These are phyloP conservation scores for Turnera subulata DNA, from an alignment of 345 rosid genomes.

Conservation along the genomic window DNA sequence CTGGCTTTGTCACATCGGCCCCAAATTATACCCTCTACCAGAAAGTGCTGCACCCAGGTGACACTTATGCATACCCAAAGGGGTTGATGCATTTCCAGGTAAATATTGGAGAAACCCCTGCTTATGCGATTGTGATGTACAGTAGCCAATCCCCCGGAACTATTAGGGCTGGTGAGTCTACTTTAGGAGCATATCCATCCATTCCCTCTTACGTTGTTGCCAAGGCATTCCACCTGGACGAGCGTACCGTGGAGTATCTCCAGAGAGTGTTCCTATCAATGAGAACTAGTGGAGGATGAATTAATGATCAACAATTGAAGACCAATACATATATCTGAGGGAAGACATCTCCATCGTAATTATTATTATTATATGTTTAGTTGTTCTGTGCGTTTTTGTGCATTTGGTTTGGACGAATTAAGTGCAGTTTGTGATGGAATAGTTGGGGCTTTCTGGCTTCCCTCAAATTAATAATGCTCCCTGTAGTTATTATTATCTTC, in stretches of 20 bases:
- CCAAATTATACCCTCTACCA: slow-evolving; percentile 4
- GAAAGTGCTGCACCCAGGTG: slow-evolving; percentile 6
- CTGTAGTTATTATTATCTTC: too few relatives aligned
- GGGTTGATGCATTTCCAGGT: slow-evolving; percentile 7
- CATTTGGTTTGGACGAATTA: too few relatives aligned
- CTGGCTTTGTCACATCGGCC: slow-evolving; percentile 8
- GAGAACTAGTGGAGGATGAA: too few relatives aligned
- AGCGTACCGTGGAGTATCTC: neutral
- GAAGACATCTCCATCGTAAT: too few relatives aligned
- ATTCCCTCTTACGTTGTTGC: neutral
- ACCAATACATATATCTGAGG: too few relatives aligned
- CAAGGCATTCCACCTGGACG: slow-evolving; percentile 2
- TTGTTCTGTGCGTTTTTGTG: too few relatives aligned
- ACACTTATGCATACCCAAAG: slow-evolving; percentile 4
- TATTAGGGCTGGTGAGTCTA: neutral
- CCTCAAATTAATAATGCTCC: too few relatives aligned
- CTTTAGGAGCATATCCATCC: neutral
- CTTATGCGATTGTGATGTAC: neutral
- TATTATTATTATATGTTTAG: too few relatives aligned
- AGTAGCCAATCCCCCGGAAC: slow-evolving; percentile 15
- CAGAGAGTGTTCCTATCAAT: neutral
- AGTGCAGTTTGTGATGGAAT: too few relatives aligned
- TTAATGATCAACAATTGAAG: too few relatives aligned
- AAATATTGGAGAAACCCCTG: neutral
- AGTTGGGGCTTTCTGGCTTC: too few relatives aligned